phyloP scores from a whole-genome alignment of 208 protist species.

The Zelonia costaricensis region DNA sequence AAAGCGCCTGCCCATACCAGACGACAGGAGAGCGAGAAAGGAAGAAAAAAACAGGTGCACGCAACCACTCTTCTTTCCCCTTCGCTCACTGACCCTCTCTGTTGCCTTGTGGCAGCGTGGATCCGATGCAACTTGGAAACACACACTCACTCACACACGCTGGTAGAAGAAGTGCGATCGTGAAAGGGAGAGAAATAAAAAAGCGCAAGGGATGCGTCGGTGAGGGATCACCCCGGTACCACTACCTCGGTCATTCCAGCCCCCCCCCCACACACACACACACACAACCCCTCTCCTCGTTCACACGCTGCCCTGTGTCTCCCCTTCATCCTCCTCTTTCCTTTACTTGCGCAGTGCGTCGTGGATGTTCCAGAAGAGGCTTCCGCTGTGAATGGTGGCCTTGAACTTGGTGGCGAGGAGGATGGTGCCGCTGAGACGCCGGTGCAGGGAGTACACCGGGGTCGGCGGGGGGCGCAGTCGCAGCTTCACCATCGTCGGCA shows the following conservation, averaged over 20 bases:
- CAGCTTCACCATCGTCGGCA: conserved; percentile 94
- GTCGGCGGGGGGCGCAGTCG: conserved; percentile 86
- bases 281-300: background rate
- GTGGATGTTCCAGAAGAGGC: conserved; percentile 79
- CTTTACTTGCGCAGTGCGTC: conserved; percentile 23
- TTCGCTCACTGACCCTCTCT: no score
- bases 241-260: no score
- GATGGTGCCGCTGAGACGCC: conserved; percentile 95
- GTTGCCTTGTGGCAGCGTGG: no score
- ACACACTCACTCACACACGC: no score
- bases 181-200: no score
- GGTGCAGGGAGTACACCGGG: conserved; percentile 96
- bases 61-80: background rate
- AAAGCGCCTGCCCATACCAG: no score
- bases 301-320: background rate
- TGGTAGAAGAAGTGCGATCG: no score
- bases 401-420: conserved; percentile 91
- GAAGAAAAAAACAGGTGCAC: background rate
- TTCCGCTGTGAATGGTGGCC: conserved; percentile 70
- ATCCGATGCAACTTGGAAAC: no score
- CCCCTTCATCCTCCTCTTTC: background rate
- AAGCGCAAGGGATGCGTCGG: no score
- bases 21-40: background rate
- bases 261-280: background rate
- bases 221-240: no score